Conservation (phyloP, 192 early-diverging fungal genomes). For the Backusella tuberculispora region DNA sequence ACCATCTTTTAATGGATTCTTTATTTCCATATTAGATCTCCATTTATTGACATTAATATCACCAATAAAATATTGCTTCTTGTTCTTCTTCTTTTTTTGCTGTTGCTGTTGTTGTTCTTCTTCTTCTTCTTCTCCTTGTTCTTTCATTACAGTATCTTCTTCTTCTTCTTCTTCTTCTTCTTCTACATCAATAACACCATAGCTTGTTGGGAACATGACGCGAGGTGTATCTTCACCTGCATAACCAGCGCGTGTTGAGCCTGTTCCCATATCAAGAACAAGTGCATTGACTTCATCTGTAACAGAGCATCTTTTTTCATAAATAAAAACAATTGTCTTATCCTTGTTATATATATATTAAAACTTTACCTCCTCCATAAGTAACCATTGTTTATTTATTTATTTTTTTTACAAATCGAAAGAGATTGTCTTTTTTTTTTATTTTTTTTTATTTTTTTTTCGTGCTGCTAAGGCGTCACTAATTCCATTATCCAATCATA, state of each 20-base stretch:
- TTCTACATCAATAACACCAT: conserved; percentile 65
- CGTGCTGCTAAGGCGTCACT: no score
- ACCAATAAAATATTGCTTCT: conserved; percentile 66
- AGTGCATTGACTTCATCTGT: conserved; percentile 92
- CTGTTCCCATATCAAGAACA: conserved; percentile 91
- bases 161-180: conserved; percentile 19
- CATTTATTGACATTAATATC: conserved; percentile 72
- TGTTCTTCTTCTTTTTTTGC: background rate
- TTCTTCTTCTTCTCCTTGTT: conserved; percentile 18
- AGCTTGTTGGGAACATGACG: conserved; percentile 81
- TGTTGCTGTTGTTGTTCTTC: background rate
- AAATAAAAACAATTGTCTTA: background rate
- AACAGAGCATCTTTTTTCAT: background rate
- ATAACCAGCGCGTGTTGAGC: conserved; percentile 89
- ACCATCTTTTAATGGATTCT: conserved; percentile 86
- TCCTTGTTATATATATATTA: background rate
- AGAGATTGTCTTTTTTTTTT: no score
- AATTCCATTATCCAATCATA: no score
- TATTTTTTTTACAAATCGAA: no score
- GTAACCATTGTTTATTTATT: conserved; percentile 5
- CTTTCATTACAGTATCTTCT: conserved; percentile 46
- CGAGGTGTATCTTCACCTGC: conserved; percentile 97
- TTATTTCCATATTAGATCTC: conserved; percentile 81
- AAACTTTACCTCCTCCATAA: conserved; percentile 18
- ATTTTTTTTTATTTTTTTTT: no score